These are phyloP conservation scores for Globisporangium cystogenes DNA, from an alignment of 352 stramenopile genomes.

Conservation along the genomic window DNA sequence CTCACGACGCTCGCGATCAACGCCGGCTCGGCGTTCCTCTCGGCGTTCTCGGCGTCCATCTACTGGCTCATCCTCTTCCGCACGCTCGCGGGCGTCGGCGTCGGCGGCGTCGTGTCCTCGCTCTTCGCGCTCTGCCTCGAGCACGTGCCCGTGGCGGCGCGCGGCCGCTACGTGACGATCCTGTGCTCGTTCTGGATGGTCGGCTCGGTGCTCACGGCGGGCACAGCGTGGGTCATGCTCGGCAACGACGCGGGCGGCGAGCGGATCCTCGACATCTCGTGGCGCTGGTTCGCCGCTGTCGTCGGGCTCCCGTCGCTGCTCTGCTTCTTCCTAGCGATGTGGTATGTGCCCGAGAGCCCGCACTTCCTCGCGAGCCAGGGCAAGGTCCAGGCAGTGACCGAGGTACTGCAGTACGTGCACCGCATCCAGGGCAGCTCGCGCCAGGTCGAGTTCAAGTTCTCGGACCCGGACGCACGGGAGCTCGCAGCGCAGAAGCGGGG, in stretches of 20 bases:
- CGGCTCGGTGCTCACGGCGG: conserved; percentile 74
- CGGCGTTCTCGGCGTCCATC: conserved; percentile 62
- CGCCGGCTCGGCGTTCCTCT: conserved; percentile 63
- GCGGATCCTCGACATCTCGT: conserved; percentile 67
- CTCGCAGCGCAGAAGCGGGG: neutral
- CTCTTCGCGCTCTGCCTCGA: conserved; percentile 86
- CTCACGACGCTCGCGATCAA: conserved; percentile 80
- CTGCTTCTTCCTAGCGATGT: conserved; percentile 56
- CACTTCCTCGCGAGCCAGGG: conserved; percentile 69
- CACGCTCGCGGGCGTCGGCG: conserved; percentile 53
- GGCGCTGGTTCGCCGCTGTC: conserved; percentile 77
- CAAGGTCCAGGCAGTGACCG: conserved; percentile 39
- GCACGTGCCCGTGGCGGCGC: conserved; percentile 60
- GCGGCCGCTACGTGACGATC: conserved; percentile 80
- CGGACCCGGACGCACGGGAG: conserved; percentile 27
- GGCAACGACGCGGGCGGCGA: conserved; percentile 52
- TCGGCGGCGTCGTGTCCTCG: conserved; percentile 83
- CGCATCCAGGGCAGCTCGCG: conserved; percentile 32
- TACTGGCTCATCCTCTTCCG: conserved; percentile 79
- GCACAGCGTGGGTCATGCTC: conserved; percentile 82
- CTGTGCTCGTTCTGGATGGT: conserved; percentile 92
- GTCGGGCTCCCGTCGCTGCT: conserved; percentile 68
- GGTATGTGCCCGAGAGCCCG: conserved; percentile 79
- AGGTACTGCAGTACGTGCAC: conserved; percentile 66
- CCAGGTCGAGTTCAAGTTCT: conserved; percentile 67